These are phyloP conservation scores for Paxillus involutus DNA, from an alignment of 768 basidiomycete species.

Conservation along the genomic window DNA sequence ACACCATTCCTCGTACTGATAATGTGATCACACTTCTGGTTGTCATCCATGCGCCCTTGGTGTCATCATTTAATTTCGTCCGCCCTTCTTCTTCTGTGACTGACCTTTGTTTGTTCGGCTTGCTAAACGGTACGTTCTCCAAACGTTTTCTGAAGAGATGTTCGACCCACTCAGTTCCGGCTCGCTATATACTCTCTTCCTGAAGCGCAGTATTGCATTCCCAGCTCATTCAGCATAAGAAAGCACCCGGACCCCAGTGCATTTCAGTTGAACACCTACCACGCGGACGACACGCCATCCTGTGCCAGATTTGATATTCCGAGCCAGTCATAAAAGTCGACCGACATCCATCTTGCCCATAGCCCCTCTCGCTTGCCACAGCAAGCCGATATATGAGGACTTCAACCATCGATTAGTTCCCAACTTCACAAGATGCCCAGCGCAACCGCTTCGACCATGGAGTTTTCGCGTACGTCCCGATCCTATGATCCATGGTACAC, in stretches of 20 bases:
- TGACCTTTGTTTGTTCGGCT: conserved; percentile 26
- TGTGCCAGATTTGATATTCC: conserved; percentile 35
- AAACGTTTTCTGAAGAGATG: conserved; percentile 23
- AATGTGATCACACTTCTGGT: conserved; percentile 26
- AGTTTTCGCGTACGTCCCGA: conserved; percentile 24
- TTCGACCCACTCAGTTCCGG: conserved; percentile 30
- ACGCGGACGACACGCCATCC: conserved; percentile 32
- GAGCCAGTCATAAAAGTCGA: conserved; percentile 23
- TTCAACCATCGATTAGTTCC: conserved; percentile 8
- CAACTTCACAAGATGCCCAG: conserved; percentile 15
- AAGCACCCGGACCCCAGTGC: conserved; percentile 13
- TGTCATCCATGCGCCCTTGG: conserved; percentile 22
- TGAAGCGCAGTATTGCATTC: conserved; percentile 11
- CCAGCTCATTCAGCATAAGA: conserved; percentile 17
- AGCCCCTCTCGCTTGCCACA: conserved; percentile 29
- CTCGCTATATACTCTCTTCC: conserved; percentile 28
- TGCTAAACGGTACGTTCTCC: conserved; percentile 24
- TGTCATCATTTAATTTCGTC: conserved; percentile 31
- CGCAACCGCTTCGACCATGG: conserved; percentile 15
- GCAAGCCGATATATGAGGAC: conserved; percentile 25
- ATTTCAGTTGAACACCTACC: conserved; percentile 15
- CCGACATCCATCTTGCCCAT: conserved; percentile 29
- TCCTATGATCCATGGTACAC: background rate
- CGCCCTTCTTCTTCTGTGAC: conserved; percentile 31
- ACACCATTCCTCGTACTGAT: conserved; percentile 21